Evolutionary conservation across 331 rosid genomes (phyloP).

Genomic region (Phaseolus coccineus): DNA sequence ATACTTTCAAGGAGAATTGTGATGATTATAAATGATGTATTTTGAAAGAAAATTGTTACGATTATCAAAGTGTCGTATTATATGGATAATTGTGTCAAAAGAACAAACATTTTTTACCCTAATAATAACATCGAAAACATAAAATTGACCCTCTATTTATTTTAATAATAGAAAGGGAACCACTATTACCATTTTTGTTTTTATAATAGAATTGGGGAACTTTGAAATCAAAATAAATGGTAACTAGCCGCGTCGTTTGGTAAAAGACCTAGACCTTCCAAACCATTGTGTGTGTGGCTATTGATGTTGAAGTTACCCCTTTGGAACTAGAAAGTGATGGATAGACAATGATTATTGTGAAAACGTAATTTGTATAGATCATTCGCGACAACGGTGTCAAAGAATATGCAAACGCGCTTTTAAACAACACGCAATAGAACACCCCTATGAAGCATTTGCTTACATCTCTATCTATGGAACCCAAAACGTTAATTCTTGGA

Average conservation of each 20-base stretch:
- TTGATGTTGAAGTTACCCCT: not conserved
- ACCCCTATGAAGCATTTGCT: not conserved
- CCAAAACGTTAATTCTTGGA: not conserved
- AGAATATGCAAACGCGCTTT: constrained; percentile 10
- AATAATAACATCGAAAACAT: not conserved
- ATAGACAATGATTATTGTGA: not conserved
- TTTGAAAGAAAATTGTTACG: too few species aligned
- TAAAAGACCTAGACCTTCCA: not conserved
- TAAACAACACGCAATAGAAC: not conserved
- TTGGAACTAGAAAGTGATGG: not conserved
- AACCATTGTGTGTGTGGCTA: not conserved
- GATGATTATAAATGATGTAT: too few species aligned
- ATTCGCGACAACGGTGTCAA: not conserved
- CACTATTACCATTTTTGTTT: not conserved
- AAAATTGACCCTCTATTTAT: not conserved
- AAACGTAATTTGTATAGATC: not conserved
- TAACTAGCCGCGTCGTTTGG: not conserved
- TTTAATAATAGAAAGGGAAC: not conserved
- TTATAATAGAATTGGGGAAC: not conserved
- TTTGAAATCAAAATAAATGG: constrained; percentile 16
- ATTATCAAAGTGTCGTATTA: too few species aligned
- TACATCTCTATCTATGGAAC: not conserved
- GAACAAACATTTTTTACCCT: not conserved
- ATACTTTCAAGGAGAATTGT: too few species aligned
- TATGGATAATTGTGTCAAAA: not conserved